A percentile compares a stretch with the other conserved stretches of the same genome.
Evolutionary conservation across 2,329 filamentous ascomycete genomes (phyloP).

Genomic region (Aurifilum marmelostoma): DNA sequence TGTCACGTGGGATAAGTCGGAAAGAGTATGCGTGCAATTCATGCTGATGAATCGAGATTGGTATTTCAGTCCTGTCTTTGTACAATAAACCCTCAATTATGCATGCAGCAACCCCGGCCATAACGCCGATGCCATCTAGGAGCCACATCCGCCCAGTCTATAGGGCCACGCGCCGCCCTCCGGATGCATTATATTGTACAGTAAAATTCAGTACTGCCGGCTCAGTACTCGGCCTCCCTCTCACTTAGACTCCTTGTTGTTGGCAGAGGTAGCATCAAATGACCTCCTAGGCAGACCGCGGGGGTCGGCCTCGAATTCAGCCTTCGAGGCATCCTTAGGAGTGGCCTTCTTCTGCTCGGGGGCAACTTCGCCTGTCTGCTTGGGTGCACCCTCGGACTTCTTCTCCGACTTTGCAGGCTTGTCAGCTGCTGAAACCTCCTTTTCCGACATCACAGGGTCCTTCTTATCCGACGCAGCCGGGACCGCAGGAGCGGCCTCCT

Average conservation of each 20-base stretch:
- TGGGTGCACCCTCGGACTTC: background rate
- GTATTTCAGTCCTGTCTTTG: background rate
- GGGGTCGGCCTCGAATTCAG: conserved; percentile 23
- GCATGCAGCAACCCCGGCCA: background rate
- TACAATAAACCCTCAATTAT: background rate
- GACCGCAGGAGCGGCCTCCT: conserved; percentile 7
- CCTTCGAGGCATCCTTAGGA: conserved; percentile 2
- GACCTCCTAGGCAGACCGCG: conserved; percentile 34
- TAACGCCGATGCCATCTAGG: conserved; percentile 3
- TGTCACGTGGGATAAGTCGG: background rate
- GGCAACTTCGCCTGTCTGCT: too few species aligned
- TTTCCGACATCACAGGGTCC: background rate
- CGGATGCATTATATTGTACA: conserved; percentile 34
- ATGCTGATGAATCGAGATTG: conserved; percentile 13
- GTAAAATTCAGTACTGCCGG: conserved; percentile 29
- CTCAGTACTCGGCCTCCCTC: background rate
- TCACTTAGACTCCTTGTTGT: conserved; percentile 31
- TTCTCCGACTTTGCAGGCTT: background rate
- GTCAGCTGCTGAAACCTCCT: background rate
- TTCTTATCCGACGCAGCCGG: conserved; percentile 10
- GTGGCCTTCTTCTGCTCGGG: too few species aligned
- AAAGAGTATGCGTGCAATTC: background rate
- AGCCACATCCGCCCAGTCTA: background rate
- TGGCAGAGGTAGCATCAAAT: conserved; percentile 40
- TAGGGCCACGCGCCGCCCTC: conserved; percentile 17